Base-by-base conservation (phyloP, 2,329 filamentous ascomycete species). In the Lomentospora prolificans region DNA sequence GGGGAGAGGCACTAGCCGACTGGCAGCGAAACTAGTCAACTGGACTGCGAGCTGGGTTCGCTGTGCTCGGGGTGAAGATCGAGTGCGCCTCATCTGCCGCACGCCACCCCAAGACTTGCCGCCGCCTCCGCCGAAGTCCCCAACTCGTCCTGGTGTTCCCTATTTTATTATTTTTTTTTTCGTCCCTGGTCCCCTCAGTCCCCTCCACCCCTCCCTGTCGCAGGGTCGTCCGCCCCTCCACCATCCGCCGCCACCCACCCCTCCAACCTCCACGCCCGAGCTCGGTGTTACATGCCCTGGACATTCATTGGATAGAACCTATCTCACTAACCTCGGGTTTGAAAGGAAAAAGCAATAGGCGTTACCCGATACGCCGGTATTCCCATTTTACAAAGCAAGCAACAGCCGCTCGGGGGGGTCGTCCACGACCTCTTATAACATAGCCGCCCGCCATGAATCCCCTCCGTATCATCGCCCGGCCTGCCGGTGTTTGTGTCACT, bases 391-490 rank as follows among this genome's bases (percentile, higher is more conserved):
- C 41, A 46, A 46, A 46, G 41, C 41, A 46, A 46, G 14, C 19
- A 46, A 46, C 14, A 46, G 41, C 41, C 17, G 41, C 41, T 46
- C 8, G 41, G 41, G 22, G 41, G 41, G 33, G 33, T 39, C 33
- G 41, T 17, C 41, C 14, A 19, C 41, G 41, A 46, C 14, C 41
- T 19, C 41, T 46, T 19, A 46, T 46, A 46, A n/a, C 41, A 46
- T 46, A 46, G 41, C 41, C 36, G 14, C 24, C 48, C 48, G 25
- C 48, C 48, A 51, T 56, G 48, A 51, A 27, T 17, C 50, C 31
- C 48, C 36, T 56, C 48, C 55, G 55, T 19, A 33, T 51, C 30
- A 9, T 56, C 25, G 55, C 55, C 50, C 55, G 55, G 55, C 55
- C 53, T 48, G 53, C 53, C 44, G 53, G 53, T 50, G 22, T 55